Base-by-base conservation (phyloP, 805 yeast genomes). In the Torulaspora franciscae region DNA sequence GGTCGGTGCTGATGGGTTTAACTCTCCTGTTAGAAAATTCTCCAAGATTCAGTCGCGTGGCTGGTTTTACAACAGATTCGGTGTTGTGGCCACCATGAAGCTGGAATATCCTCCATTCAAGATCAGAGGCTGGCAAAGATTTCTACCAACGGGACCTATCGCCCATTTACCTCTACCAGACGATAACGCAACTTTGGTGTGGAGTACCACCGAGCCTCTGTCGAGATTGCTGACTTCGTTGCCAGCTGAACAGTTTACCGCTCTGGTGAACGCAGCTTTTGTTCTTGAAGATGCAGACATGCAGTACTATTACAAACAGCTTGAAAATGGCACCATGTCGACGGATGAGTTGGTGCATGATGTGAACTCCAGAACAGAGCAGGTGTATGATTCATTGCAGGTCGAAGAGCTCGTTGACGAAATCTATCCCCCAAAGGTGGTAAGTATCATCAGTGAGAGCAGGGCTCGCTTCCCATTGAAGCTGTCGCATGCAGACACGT, bases 1-100 rank as follows among this genome's bases (percentile, higher is more conserved):
- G 15, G 79, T 93, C 11, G 99, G 99, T 7, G 95, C 96, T 32
- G 99, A 93, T 63, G 99, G 99, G 1, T 88, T 81, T 63, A 87
- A 89, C 63, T 89, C 97, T 1, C 96, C 97, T 0, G 98, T 85
- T 5, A 75, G 97, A 38, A 73, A 76, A 50, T 90, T 76, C 58
- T 83, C 97, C 0, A 80, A 77, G 1, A 89, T 93, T 44, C 82
- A 81, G 59, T 79, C 95, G 1, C 75, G 95, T 38, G 99, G 99
- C 11, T 93, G 98, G 98, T 77, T 77, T 40, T 93, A 93, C 66
- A 73, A 83, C 54, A 74, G 87, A 39, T 86, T 81, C 68, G 99
- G 98, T 1, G 81, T 90, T n/a, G 99, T 93, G 2, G 96, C 93
- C 0, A 85, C 96, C 0, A 65, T 93, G 59, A 79, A 81, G 51